Evolutionary conservation across 2,329 filamentous ascomycete species (phyloP), one percentile per base, ranked within the genome.

Genomic region (Botrytis aclada): DNA sequence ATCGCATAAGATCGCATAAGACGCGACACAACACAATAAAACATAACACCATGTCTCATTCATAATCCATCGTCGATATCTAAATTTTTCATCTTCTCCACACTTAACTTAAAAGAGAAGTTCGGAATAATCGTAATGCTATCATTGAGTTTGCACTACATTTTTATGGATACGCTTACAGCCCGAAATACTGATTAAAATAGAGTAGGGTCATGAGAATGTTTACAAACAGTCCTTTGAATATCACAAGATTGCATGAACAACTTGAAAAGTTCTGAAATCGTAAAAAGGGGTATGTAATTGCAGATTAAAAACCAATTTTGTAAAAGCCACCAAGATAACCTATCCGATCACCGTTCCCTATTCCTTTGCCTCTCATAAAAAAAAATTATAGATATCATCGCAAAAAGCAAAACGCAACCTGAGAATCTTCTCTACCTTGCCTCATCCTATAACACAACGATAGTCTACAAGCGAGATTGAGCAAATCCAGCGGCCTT

Each of bases 381-480:
- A 67, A 67, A 41, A 25, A 32, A 67, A 32, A 67, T 67, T n/a
- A 56, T 67, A 56, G 25, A 67, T 67, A 67, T 56, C 64, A 56
- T 67, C 47, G 64, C 64, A 32, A 54, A 54, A 54, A 54, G 51
- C 25, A 54, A 54, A 51, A 56, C 10, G 25, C 47, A 54, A 41
- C 20, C 39, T 29, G 7, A 41, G 32, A 67, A 22, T 4, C 39
- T 54, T 16, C 9, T 41, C 47, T 41, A n/a, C 16, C n/a, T 41
- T 67, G 32, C 6, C 34, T 41, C 20, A 41, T 29, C 32, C 22
- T 67, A 56, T 39, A 32, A 25, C 25, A 56, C 5, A 41, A 37
- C 54, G 41, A 56, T 37, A 67, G 29, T 67, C 51, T 72, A 72
- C 70, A 72, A 67, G 29, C 62, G 70, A 67, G 70, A 72, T 66